Evolutionary conservation across 768 basidiomycete species (phyloP).

Genomic region (Russula dissimulans): DNA sequence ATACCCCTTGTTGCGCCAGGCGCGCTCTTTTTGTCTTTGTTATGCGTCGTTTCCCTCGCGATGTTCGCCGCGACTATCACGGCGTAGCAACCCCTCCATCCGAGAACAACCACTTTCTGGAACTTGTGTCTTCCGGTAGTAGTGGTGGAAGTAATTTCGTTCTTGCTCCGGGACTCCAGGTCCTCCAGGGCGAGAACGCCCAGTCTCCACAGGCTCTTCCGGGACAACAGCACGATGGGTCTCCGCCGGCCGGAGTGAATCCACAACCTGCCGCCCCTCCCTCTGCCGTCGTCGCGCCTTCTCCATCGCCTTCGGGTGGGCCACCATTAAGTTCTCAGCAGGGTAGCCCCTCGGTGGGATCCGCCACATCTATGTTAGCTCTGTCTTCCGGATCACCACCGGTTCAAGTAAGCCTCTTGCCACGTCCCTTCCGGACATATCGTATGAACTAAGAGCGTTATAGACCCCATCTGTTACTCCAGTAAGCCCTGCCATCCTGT

Average conservation of each 20-base stretch:
- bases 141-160: not conserved
- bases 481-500: not conserved
- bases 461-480: not conserved
- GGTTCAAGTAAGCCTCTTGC: not conserved
- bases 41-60: not conserved
- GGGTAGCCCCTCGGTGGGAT: not conserved
- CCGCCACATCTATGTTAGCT: not conserved
- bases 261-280: not conserved
- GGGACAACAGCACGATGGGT: not conserved
- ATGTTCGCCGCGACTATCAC: not conserved
- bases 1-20: constrained; percentile 7
- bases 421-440: not conserved
- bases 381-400: not conserved
- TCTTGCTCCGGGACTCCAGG: constrained; percentile 6
- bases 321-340: not conserved
- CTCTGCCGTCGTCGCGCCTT: not conserved
- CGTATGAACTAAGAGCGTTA: not conserved
- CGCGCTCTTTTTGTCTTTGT: not conserved
- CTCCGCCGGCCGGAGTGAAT: not conserved
- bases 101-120: not conserved
- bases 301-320: not conserved
- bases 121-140: not conserved
- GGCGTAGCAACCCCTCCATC: not conserved
- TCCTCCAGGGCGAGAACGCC: not conserved
- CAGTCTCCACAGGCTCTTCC: constrained; percentile 9